phyloP scores from a whole-genome alignment of 192 early-diverging fungal genomes.

The Backusella parvicylindrica region DNA sequence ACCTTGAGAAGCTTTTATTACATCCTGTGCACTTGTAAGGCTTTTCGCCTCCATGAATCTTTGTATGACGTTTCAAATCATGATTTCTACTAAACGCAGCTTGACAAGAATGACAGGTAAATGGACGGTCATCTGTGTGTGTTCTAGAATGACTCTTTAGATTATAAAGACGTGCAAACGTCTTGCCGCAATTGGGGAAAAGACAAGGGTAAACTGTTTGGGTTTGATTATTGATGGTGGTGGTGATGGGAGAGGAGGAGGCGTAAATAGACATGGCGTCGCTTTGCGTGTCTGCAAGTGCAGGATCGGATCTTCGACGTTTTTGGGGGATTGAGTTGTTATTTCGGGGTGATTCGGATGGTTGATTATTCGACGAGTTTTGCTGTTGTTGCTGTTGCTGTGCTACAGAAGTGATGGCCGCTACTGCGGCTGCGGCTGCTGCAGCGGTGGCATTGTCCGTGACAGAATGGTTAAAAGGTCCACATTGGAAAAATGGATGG shows the following conservation, averaged over 20 bases:
- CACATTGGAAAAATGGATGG: conserved; percentile 6
- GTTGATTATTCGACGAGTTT: not conserved
- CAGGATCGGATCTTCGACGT: conserved; percentile 17
- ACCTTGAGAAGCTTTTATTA: conserved; percentile 70
- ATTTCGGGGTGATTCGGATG: not conserved
- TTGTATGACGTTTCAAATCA: conserved; percentile 72
- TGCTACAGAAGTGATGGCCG: conserved; percentile 5
- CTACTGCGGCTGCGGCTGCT: conserved; percentile 20
- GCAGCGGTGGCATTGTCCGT: conserved; percentile 9
- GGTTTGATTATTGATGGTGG: conserved; percentile 29
- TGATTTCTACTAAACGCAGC: conserved; percentile 66
- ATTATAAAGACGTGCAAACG: conserved; percentile 86
- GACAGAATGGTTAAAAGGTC: conserved; percentile 13
- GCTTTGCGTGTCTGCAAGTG: conserved; percentile 20
- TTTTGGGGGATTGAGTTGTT: not conserved
- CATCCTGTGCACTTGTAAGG: conserved; percentile 73
- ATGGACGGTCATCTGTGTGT: conserved; percentile 76
- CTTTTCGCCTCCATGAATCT: conserved; percentile 73
- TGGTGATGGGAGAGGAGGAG: conserved; percentile 28
- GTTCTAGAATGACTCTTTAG: conserved; percentile 79
- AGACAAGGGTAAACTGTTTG: conserved; percentile 46
- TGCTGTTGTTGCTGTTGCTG: conserved; percentile 8
- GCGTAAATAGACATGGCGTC: conserved; percentile 29
- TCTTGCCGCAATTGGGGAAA: conserved; percentile 76
- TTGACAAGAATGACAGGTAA: conserved; percentile 43